Evolutionary conservation across 495 filamentous ascomycete species (phyloP).

Genomic region (Talaromyces stipitatus): DNA sequence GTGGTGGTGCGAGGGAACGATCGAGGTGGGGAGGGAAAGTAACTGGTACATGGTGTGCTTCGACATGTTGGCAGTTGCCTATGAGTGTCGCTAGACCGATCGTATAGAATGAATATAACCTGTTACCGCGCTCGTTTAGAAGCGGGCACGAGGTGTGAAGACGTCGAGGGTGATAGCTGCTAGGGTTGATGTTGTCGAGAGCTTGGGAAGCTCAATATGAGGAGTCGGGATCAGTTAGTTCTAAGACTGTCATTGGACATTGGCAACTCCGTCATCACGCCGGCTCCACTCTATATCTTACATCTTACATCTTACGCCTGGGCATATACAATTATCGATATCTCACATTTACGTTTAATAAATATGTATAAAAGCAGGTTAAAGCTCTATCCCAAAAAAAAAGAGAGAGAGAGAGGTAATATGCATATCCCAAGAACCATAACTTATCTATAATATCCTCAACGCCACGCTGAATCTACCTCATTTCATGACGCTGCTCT

Average conservation of each 20-base stretch:
- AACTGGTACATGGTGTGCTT: conserved; percentile 58
- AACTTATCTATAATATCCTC: background rate
- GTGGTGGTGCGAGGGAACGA: conserved; percentile 60
- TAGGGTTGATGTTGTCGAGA: too few species aligned
- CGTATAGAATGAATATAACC: background rate
- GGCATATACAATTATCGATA: background rate
- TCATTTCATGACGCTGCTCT: background rate
- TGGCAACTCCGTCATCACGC: background rate
- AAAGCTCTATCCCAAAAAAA: too few species aligned
- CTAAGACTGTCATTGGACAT: background rate
- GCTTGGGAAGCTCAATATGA: background rate
- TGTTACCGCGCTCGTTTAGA: conserved; percentile 1
- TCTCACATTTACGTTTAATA: background rate
- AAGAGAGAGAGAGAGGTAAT: too few species aligned
- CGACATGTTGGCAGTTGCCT: conserved; percentile 39
- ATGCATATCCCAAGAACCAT: background rate
- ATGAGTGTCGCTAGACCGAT: background rate
- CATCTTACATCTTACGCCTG: background rate
- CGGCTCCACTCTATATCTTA: background rate
- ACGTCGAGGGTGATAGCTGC: background rate
- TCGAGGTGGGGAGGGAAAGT: conserved; percentile 68
- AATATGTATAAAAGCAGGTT: background rate
- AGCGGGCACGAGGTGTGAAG: conserved; percentile 1
- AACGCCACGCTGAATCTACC: background rate
- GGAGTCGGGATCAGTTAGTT: background rate